Conservation (phyloP, 1,284 basidiomycete species). For the Megacollybia platyphylla region DNA sequence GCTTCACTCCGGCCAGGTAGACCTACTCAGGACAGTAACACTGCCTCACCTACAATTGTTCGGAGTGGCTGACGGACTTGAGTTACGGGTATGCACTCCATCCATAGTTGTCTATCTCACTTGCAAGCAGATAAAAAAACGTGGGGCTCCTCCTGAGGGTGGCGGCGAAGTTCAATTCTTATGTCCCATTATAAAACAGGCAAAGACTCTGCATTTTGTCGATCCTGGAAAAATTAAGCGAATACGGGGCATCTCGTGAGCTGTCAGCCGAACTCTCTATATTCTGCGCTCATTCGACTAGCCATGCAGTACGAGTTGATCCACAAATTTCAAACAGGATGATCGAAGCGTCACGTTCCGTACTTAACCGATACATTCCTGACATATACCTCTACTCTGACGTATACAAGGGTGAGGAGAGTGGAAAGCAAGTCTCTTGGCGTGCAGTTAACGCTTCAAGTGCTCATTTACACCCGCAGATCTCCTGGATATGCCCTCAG, state of each 20-base stretch:
- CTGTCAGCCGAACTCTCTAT: conserved; percentile 9
- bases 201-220: conserved; percentile 87
- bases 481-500: conserved; percentile 94
- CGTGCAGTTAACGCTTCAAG: neutral
- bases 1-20: conserved; percentile 42
- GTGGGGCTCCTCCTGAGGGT: conserved; percentile 84
- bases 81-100: conserved; percentile 50
- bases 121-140: conserved; percentile 68
- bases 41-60: conserved; percentile 88
- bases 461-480: conserved; percentile 24
- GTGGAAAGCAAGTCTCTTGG: conserved; percentile 66
- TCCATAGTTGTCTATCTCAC: neutral
- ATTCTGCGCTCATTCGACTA: conserved; percentile 3
- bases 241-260: conserved; percentile 91
- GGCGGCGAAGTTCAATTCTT: conserved; percentile 90
- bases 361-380: conserved; percentile 93
- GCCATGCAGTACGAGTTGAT: conserved; percentile 88
- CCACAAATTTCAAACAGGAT: conserved; percentile 97
- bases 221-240: conserved; percentile 86
- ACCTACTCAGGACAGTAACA: conserved; percentile 86
- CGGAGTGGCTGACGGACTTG: conserved; percentile 77
- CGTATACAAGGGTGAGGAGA: conserved; percentile 95
- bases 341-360: conserved; percentile 86
- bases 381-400: conserved; percentile 98
- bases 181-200: conserved; percentile 84